Percentiles rank a stretch among this genome's conserved stretches.
These are phyloP conservation scores for Candida dubliniensis DNA, from an alignment of 1,139 yeast genomes.

Conservation along the genomic window DNA sequence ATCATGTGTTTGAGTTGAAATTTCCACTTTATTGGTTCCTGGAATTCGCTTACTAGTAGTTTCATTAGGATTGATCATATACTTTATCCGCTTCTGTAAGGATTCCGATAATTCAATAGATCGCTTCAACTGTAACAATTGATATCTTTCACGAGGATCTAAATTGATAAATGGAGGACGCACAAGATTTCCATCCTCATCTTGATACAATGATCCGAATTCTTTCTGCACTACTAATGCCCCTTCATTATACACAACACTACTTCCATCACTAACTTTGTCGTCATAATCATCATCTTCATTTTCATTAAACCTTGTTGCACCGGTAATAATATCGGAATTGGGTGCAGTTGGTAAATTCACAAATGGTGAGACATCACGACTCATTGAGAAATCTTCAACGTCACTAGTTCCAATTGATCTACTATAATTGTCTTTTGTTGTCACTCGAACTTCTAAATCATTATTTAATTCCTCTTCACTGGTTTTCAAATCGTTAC, in stretches of 20 bases:
- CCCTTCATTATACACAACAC: constrained; percentile 1
- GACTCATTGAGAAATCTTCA: background rate
- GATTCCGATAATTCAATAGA: constrained; percentile 39
- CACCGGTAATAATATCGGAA: constrained; percentile 2
- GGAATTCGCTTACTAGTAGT: constrained; percentile 21
- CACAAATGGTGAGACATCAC: constrained; percentile 11
- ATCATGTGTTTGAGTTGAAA: constrained; percentile 46
- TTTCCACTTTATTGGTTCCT: constrained; percentile 32
- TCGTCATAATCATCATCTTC: constrained; percentile 2
- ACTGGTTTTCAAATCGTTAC: constrained; percentile 23
- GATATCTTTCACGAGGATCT: constrained; percentile 47
- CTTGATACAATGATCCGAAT: constrained; percentile 36
- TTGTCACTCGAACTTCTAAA: constrained; percentile 28
- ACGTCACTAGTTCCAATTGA: background rate
- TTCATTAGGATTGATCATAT: constrained; percentile 44
- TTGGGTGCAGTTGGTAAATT: constrained; percentile 3
- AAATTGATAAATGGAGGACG: constrained; percentile 50
- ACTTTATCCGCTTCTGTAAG: constrained; percentile 34
- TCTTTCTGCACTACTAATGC: constrained; percentile 23
- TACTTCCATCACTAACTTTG: background rate
- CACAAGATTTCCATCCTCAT: constrained; percentile 39
- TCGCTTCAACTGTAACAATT: constrained; percentile 40
- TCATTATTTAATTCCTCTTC: constrained; percentile 29
- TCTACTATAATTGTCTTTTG: background rate
- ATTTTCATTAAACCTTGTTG: background rate